phyloP scores from a whole-genome alignment of 2,329 filamentous ascomycete species.

The Ramichloridium luteum region DNA sequence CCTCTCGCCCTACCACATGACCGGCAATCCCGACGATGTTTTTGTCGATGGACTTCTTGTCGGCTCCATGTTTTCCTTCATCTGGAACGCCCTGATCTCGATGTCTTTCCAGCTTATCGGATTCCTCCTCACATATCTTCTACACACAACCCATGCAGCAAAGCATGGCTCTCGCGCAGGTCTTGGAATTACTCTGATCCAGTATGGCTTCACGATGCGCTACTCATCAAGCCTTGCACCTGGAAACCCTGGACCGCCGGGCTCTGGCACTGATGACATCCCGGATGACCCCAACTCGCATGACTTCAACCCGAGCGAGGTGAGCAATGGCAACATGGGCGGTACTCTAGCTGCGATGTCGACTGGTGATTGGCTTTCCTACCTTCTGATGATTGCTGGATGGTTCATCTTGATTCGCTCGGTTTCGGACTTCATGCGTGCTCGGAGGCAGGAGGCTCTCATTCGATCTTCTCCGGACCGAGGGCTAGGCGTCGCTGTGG shows the following conservation, averaged over 20 bases:
- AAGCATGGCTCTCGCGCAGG: conserved; percentile 95
- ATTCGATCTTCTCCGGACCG: conserved; percentile 87
- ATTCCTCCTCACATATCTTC: conserved; percentile 92
- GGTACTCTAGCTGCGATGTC: conserved; percentile 30
- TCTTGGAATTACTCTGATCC: conserved; percentile 85
- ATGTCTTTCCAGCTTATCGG: conserved; percentile 96
- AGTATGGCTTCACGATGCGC: conserved; percentile 95
- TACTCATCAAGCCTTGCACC: conserved; percentile 23
- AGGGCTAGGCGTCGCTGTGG: conserved; percentile 70
- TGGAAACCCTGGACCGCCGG: conserved; percentile 12
- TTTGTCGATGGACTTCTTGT: conserved; percentile 94
- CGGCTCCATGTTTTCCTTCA: conserved; percentile 71
- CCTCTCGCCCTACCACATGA: conserved; percentile 78
- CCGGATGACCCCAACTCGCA: conserved; percentile 84
- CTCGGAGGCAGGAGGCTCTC: conserved; percentile 80
- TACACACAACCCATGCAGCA: conserved; percentile 94
- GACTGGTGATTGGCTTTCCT: conserved; percentile 78
- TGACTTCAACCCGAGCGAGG: conserved; percentile 65
- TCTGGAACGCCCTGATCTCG: conserved; percentile 93
- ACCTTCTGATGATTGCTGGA: conserved; percentile 87
- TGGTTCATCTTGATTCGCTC: conserved; percentile 96
- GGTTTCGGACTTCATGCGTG: conserved; percentile 81
- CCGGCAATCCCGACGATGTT: conserved; percentile 80
- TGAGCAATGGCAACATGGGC: conserved; percentile 34
- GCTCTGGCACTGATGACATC: conserved; percentile 30